Percentiles rank a stretch among this genome's conserved stretches.
Conservation (phyloP, 768 basidiomycete genomes). For the Leccinum subgranulosum region DNA sequence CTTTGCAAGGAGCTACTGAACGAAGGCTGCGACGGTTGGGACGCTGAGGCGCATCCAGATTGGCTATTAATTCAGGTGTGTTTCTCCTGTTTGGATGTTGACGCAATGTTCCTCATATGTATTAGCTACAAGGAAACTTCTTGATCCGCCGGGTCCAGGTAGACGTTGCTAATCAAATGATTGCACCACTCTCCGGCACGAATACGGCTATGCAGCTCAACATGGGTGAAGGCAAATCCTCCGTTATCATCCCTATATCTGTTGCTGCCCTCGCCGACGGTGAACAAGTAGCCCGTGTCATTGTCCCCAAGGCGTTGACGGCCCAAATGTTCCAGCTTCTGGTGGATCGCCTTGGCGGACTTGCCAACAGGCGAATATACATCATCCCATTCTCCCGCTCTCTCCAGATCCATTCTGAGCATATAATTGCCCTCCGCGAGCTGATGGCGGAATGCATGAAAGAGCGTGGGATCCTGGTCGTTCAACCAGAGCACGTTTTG, state of each 20-base stretch:
- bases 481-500: slow-evolving; percentile 53
- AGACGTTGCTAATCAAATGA: slow-evolving; percentile 45
- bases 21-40: slow-evolving; percentile 20
- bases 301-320: slow-evolving; percentile 47
- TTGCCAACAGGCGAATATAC: slow-evolving; percentile 46
- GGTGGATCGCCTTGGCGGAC: slow-evolving; percentile 39
- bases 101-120: neutral
- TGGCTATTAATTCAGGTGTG: slow-evolving; percentile 46
- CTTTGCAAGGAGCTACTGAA: slow-evolving; percentile 28
- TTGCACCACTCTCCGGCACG: slow-evolving; percentile 31
- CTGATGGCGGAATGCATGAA: slow-evolving; percentile 39
- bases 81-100: neutral
- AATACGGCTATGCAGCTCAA: slow-evolving; percentile 50
- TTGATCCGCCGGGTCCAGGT: slow-evolving; percentile 42
- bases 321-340: slow-evolving; percentile 51
- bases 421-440: slow-evolving; percentile 23
- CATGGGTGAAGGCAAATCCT: slow-evolving; percentile 59
- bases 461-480: slow-evolving; percentile 42
- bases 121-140: slow-evolving; percentile 46
- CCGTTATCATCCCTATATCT: slow-evolving; percentile 45
- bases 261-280: slow-evolving; percentile 41
- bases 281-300: slow-evolving; percentile 41
- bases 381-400: slow-evolving; percentile 50
- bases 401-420: slow-evolving; percentile 16
- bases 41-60: slow-evolving; percentile 27